Evolutionary conservation across 2,329 filamentous ascomycete species (phyloP).

Genomic region (Coniochaeta hoffmannii): DNA sequence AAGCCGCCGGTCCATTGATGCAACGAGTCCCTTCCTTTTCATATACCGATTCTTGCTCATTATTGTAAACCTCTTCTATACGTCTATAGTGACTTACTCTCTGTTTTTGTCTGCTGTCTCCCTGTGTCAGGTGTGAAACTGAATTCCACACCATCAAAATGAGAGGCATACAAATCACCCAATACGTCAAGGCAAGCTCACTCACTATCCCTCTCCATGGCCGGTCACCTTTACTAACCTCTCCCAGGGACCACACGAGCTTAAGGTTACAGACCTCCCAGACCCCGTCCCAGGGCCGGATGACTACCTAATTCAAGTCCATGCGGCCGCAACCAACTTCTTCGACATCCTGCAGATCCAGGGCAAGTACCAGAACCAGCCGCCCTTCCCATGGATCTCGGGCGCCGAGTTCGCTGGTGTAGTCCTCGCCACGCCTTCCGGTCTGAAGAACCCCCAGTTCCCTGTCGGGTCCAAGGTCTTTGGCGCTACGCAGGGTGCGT

Average conservation of each 20-base stretch:
- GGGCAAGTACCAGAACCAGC: constrained; percentile 54
- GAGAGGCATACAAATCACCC: constrained; percentile 24
- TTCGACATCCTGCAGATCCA: constrained; percentile 94
- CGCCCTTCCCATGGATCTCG: constrained; percentile 78
- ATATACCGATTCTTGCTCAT: too few species aligned
- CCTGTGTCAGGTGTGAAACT: too few species aligned
- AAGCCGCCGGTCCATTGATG: too few species aligned
- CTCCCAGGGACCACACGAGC: constrained; percentile 65
- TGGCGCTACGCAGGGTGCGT: constrained; percentile 78
- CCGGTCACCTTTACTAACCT: background rate
- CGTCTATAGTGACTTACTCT: too few species aligned
- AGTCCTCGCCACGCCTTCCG: constrained; percentile 58
- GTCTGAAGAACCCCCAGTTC: constrained; percentile 49
- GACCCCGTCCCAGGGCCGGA: constrained; percentile 63
- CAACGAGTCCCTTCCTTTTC: too few species aligned
- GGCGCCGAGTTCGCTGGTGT: constrained; percentile 83
- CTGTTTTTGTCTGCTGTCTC: too few species aligned
- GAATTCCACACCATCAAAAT: constrained; percentile 17
- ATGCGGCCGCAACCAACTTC: constrained; percentile 88
- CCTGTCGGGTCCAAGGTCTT: constrained; percentile 78
- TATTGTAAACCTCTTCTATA: too few species aligned
- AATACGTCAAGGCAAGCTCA: constrained; percentile 23
- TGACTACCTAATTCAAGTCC: constrained; percentile 82
- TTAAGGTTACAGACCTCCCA: constrained; percentile 66
- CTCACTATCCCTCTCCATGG: background rate